Evolutionary conservation across 306 rosid species (phyloP).

Genomic region (Cicer yamashitae): DNA sequence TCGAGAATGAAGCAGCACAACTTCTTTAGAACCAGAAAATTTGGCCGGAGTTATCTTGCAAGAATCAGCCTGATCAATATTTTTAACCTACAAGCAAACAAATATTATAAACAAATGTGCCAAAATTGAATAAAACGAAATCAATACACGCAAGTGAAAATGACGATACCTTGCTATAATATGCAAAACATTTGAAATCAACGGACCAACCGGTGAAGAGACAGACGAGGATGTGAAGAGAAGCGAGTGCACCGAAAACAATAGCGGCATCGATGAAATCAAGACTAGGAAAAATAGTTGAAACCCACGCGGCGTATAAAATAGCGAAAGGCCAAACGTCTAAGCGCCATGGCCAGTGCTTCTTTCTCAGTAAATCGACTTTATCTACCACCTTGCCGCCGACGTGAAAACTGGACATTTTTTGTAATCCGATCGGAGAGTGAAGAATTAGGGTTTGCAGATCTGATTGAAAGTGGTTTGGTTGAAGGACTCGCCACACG

Average conservation of each 20-base stretch:
- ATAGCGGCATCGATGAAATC: conserved; percentile 77
- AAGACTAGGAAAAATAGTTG: conserved; percentile 67
- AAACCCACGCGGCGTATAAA: conserved; percentile 62
- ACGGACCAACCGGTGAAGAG: conserved; percentile 97
- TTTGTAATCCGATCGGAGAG: background rate
- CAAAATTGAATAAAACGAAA: background rate
- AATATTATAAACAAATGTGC: background rate
- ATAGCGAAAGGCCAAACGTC: conserved; percentile 80
- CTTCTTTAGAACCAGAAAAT: conserved; percentile 92
- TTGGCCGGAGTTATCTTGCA: conserved; percentile 93
- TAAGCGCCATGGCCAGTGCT: conserved; percentile 72
- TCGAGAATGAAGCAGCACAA: conserved; percentile 73
- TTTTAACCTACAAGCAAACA: conserved; percentile 64
- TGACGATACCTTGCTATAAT: conserved; percentile 66
- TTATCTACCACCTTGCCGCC: conserved; percentile 92
- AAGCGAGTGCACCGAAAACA: conserved; percentile 66
- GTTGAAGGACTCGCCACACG: conserved; percentile 23
- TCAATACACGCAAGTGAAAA: no score
- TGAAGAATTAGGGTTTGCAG: conserved; percentile 36
- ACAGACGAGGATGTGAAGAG: conserved; percentile 76
- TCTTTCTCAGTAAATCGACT: conserved; percentile 82
- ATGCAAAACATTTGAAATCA: conserved; percentile 85
- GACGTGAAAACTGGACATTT: conserved; percentile 73
- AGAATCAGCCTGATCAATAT: conserved; percentile 76
- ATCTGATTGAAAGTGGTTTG: conserved; percentile 30